Conservation (phyloP, 2,329 filamentous ascomycete genomes). For the Paracoccidioides lutzii region DNA sequence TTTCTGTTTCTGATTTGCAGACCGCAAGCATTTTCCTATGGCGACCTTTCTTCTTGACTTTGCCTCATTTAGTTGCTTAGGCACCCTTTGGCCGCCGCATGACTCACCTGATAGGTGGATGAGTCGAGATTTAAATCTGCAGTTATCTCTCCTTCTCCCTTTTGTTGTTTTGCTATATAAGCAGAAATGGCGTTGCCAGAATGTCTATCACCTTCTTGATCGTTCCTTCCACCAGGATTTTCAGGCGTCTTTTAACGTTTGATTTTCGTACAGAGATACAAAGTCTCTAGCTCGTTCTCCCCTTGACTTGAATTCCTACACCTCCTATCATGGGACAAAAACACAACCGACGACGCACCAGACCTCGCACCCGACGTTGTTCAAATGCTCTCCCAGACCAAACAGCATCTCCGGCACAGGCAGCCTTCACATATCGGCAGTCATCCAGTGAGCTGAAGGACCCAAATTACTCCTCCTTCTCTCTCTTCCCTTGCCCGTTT, state of each 20-base stretch:
- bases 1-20: slow-evolving; percentile 1
- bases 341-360: slow-evolving; percentile 35
- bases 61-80: background rate
- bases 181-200: background rate
- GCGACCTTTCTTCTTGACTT: background rate
- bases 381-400: slow-evolving; percentile 9
- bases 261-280: background rate
- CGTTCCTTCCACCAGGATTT: background rate
- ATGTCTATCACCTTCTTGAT: background rate
- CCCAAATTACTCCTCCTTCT: slow-evolving; percentile 7
- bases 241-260: background rate
- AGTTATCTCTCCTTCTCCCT: background rate
- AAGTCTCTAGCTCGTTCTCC: too few relatives aligned
- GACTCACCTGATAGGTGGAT: slow-evolving; percentile 5
- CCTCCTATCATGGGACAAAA: slow-evolving; percentile 30
- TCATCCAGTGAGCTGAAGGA: slow-evolving; percentile 10
- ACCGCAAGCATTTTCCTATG: background rate
- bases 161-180: background rate
- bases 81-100: background rate
- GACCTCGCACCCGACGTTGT: slow-evolving; percentile 28
- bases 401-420: slow-evolving; percentile 14
- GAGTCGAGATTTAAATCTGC: background rate
- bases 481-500: slow-evolving; percentile 10
- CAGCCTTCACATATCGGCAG: slow-evolving; percentile 12
- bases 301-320: background rate